Base-by-base conservation (phyloP, 148 eudicot genomes). In the Limonium bicolor region DNA sequence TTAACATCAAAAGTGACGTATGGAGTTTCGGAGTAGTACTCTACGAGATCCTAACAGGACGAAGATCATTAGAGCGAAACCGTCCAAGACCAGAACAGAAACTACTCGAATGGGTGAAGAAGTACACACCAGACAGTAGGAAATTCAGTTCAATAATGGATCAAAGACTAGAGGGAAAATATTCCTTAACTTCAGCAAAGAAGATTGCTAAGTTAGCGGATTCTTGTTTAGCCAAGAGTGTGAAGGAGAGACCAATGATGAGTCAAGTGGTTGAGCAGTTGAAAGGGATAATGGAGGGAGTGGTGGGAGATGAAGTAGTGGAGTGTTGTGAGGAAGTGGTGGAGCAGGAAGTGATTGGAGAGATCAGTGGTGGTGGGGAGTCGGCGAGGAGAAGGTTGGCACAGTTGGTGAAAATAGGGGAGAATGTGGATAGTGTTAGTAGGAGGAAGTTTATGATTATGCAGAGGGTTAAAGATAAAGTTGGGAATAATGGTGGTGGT, bases 11-110 rank as follows among this genome's bases (percentile, higher is more conserved):
- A 46, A 86, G 96, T 3, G 96, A 86, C 33, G 87, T 81, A 3
- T 86, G 86, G 78, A 86, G 96, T 46, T 86, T 77, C 16, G 96
- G 96, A 7, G 74, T 86, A 14, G 96, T 86, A 1, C 30, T 86
- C n/a, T 81, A 81, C 30, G 96, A 86, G 74, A 71, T 86, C 54
- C 58, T 86, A 37, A 75, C 78, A 0, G 96, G 96, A 4, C 61
- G 93, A 33, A 69, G 63, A 17, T 72, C 96, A 19, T 32, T 77
- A 41, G 93, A 86, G 30, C 58, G 87, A 50, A 59, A 65, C 47
- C 71, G 58, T 8, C 93, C 93, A 4, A 81, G 51, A 60, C 13
- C 58, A 1, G 96, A 86, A 42, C 84, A 75, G 28, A 70, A 58
- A 31, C 74, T 86, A 20, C 40, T 86, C 28, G 78, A 72, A 4